Percentiles rank a stretch among this genome's conserved stretches.
These are phyloP conservation scores for Chytriomyces sp. DNA, from an alignment of 192 early-diverging fungal species.

Conservation along the genomic window DNA sequence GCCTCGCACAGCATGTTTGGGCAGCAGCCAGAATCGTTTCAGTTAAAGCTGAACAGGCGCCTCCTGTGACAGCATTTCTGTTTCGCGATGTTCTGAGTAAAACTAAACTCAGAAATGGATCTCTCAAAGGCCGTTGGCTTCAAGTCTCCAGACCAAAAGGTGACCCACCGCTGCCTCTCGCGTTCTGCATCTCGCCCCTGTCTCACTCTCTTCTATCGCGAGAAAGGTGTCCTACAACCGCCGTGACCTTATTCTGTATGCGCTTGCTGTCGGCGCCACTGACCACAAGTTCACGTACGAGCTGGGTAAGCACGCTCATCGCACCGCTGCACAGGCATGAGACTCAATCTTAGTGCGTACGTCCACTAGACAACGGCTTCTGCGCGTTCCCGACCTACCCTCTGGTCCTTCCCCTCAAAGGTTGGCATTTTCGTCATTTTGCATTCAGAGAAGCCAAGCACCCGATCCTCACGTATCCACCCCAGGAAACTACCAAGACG, in stretches of 20 bases:
- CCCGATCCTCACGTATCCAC: conserved; percentile 66
- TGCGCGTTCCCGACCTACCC: conserved; percentile 75
- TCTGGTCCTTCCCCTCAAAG: conserved; percentile 68
- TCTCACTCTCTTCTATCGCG: not conserved
- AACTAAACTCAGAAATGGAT: conserved; percentile 1
- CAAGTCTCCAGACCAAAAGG: conserved; percentile 4
- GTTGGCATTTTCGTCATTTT: conserved; percentile 33
- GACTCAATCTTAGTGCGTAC: not conserved
- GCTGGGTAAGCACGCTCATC: conserved; percentile 33
- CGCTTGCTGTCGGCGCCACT: conserved; percentile 67
- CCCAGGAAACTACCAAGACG: conserved; percentile 57
- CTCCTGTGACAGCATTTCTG: too few relatives aligned
- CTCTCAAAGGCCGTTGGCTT: conserved; percentile 20
- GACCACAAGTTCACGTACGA: conserved; percentile 76
- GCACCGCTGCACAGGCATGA: not conserved
- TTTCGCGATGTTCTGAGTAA: too few relatives aligned
- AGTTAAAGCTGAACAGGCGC: too few relatives aligned
- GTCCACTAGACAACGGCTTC: conserved; percentile 58
- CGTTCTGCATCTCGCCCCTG: not conserved
- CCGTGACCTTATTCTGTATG: conserved; percentile 76
- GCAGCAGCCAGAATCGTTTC: too few relatives aligned
- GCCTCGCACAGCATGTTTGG: too few relatives aligned
- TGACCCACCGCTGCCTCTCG: not conserved
- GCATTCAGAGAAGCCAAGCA: too few relatives aligned
- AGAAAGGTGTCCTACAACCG: conserved; percentile 17